Base-by-base conservation (phyloP, 345 rosid species). In the Gossypium anomalum region DNA sequence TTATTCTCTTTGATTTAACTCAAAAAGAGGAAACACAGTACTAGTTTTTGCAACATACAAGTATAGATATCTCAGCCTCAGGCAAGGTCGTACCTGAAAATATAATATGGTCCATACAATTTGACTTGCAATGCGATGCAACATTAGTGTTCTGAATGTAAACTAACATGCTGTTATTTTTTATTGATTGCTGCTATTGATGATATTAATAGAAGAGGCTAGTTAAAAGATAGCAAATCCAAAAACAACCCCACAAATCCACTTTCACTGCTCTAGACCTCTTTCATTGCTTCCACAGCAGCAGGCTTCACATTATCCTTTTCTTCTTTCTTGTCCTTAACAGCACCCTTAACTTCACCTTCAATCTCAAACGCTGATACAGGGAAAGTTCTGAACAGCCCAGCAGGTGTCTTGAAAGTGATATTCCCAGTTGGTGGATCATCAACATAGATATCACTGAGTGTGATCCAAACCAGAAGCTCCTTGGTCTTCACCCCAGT, bases 401-500 rank as follows among this genome's bases (percentile, higher is more conserved):
- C 93, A 11, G 96, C n/a, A 7, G 98, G 92, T 10, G 93, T 80
- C 87, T 87, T 82, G 86, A 92, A 93, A 8, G 92, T 91, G 77
- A 94, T 87, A 78, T 87, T 92, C 3, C 84, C 91, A 1, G 83
- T 52, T 0, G 87, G 76, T 1, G 93, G 86, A 11, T 85, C 89
- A 57, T 91, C 87, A 1, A 85, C 6, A 47, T 66, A 89, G 70
- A 94, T 94, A 52, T 94, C 97, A 53, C 80, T 63, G 58, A 94
- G 68, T 9, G 82, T 48, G 38, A 94, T 58, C 98, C 98, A 93
- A 43, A 93, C 11, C 60, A 94, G 78, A 38, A 93, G 90, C 88
- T 94, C 98, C 83, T 90, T 91, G 75, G 93, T 83, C 87, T 92
- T 92, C 25, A 94, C 98, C 16, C 98, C 98, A 3, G 90, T 92